A percentile compares a stretch with the other conserved stretches of the same genome.
phyloP scores from a whole-genome alignment of 768 basidiomycete species.

The Russula sp. region DNA sequence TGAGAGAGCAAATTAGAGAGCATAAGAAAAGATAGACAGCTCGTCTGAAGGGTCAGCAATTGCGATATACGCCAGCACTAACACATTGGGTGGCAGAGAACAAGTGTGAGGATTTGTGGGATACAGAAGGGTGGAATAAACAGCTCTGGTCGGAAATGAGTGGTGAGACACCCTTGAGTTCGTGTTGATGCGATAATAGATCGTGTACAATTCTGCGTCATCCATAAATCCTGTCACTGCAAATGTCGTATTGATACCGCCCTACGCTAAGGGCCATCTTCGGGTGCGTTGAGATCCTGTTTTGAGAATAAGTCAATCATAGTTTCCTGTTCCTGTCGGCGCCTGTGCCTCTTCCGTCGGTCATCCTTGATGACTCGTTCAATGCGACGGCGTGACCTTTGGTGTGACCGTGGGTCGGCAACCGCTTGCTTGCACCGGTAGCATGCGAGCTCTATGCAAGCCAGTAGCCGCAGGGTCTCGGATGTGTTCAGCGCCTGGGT shows the following conservation, averaged over 20 bases:
- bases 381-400: constrained; percentile 59
- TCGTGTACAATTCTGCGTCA: constrained; percentile 18
- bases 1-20: constrained; percentile 7
- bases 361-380: constrained; percentile 83
- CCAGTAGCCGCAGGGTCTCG: constrained; percentile 73
- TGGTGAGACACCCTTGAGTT: background rate
- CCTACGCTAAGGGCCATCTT: background rate
- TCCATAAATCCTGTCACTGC: constrained; percentile 16
- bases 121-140: constrained; percentile 4
- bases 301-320: constrained; percentile 74
- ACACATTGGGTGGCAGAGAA: background rate
- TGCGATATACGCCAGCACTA: constrained; percentile 4
- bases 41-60: background rate
- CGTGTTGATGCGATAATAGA: constrained; percentile 14
- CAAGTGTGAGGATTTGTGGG: background rate
- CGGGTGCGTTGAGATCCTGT: constrained; percentile 32
- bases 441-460: constrained; percentile 79
- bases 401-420: constrained; percentile 57
- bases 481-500: constrained; percentile 71
- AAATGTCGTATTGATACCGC: background rate
- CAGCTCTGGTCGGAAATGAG: background rate
- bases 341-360: constrained; percentile 67
- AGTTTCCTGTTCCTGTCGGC: constrained; percentile 77
- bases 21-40: constrained; percentile 9
- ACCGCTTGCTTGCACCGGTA: constrained; percentile 67